Percentiles rank a stretch among this genome's conserved stretches.
Conservation (phyloP, 139 green algal genomes). For the Limnomonas spitsbergensis region DNA sequence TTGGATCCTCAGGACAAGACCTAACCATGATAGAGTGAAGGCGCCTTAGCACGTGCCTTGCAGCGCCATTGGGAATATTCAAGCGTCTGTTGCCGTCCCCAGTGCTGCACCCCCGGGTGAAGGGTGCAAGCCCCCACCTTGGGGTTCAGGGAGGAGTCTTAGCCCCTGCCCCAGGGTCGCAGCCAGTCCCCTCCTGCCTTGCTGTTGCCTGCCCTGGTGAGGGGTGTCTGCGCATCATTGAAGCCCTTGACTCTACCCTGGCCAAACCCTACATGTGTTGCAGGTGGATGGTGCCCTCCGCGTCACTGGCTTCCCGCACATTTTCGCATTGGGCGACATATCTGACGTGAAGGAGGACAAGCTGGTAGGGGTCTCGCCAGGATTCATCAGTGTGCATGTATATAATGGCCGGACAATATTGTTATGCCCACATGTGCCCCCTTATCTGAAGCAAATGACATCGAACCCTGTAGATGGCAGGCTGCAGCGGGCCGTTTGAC, state of each 20-base stretch:
- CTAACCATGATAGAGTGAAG: neutral
- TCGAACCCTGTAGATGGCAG: neutral
- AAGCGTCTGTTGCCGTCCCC: neutral
- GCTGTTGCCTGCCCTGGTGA: neutral
- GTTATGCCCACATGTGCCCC: neutral
- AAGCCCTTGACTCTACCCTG: no score
- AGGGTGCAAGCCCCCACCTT: no score
- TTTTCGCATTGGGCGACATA: slow-evolving; percentile 3
- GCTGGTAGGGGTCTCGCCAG: neutral
- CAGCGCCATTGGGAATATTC: neutral
- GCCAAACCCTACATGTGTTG: no score
- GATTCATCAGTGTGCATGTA: neutral
- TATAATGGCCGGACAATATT: neutral
- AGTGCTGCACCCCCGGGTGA: neutral
- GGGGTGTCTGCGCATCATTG: neutral
- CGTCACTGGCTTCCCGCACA: neutral
- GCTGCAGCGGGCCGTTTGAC: neutral
- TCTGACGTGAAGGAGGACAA: slow-evolving; percentile 2
- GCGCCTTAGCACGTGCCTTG: neutral
- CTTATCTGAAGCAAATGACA: neutral
- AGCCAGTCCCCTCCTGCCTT: no score
- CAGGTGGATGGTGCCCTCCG: neutral
- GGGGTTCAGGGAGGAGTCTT: no score
- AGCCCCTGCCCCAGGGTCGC: no score
- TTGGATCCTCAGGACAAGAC: no score